Evolutionary conservation across 164 flowering plant species (phyloP).

Genomic region (Aristolochia fimbriata): DNA sequence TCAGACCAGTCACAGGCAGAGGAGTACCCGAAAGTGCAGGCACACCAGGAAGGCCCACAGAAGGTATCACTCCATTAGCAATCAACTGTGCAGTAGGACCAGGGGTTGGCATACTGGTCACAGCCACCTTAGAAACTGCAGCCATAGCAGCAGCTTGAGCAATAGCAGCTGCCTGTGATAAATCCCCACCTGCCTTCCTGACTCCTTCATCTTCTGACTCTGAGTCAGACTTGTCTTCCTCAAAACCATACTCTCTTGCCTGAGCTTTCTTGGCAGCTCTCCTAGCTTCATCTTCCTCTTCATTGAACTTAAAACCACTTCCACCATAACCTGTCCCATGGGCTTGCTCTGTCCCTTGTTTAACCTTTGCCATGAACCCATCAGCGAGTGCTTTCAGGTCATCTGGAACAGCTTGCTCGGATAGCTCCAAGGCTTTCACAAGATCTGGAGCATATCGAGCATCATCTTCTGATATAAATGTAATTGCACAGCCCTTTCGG

Average conservation of each 20-base stretch:
- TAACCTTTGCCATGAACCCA: conserved; percentile 84
- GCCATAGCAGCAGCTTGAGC: conserved; percentile 64
- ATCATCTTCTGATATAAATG: conserved; percentile 84
- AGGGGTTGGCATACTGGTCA: conserved; percentile 28
- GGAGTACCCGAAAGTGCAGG: conserved; percentile 31
- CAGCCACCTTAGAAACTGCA: conserved; percentile 50
- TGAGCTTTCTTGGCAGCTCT: conserved; percentile 98
- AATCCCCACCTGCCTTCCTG: conserved; percentile 80
- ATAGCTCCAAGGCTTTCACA: conserved; percentile 84
- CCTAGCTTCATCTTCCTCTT: conserved; percentile 95
- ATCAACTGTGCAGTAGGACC: conserved; percentile 29
- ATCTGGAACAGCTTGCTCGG: conserved; percentile 86
- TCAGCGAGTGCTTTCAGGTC: conserved; percentile 88
- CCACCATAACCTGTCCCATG: conserved; percentile 99
- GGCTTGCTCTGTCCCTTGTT: conserved; percentile 84
- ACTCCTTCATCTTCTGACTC: conserved; percentile 87
- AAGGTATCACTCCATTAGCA: conserved; percentile 39
- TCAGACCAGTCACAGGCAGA: conserved; percentile 27
- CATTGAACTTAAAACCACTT: conserved; percentile 90
- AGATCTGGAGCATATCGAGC: conserved; percentile 91
- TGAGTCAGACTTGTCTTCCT: conserved; percentile 94
- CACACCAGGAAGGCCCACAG: conserved; percentile 32
- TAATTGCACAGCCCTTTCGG: conserved; percentile 84
- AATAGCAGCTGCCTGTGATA: conserved; percentile 63
- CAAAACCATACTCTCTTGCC: conserved; percentile 91